These are phyloP conservation scores for Penicillium taxi DNA, from an alignment of 495 filamentous ascomycete species.

Conservation along the genomic window DNA sequence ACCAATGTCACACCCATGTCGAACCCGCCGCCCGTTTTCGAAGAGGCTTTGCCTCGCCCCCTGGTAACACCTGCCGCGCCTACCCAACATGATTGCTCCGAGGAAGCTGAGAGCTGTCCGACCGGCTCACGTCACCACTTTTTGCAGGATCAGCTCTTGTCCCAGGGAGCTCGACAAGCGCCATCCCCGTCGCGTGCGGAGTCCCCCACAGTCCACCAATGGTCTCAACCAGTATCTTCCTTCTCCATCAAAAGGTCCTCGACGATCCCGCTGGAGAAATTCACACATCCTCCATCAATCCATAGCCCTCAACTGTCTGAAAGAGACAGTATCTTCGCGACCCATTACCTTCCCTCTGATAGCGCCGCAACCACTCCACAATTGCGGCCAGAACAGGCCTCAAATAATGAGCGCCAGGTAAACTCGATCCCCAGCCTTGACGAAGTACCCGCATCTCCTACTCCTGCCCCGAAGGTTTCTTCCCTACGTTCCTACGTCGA, in stretches of 20 bases:
- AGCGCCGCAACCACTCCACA: constrained; percentile 43
- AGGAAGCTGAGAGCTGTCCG: constrained; percentile 24
- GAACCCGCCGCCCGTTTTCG: constrained; percentile 43
- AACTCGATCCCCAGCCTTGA: constrained; percentile 24
- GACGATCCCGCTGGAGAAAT: constrained; percentile 23
- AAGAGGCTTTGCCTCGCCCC: constrained; percentile 39
- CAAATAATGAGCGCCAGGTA: constrained; percentile 25
- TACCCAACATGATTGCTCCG: constrained; percentile 42
- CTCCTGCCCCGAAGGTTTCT: constrained; percentile 32
- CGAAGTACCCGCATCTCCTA: constrained; percentile 29
- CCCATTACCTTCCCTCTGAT: constrained; percentile 48
- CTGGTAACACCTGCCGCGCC: constrained; percentile 44
- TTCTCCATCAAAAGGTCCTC: constrained; percentile 33
- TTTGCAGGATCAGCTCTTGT: constrained; percentile 27
- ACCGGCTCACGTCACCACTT: constrained; percentile 38
- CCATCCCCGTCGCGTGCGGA: constrained; percentile 35
- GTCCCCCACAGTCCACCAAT: constrained; percentile 34
- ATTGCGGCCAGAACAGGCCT: constrained; percentile 32
- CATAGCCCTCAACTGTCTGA: constrained; percentile 50
- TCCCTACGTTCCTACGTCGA: constrained; percentile 26
- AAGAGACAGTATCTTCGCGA: constrained; percentile 57
- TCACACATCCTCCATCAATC: constrained; percentile 19
- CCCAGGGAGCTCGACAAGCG: constrained; percentile 25
- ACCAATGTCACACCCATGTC: constrained; percentile 54
- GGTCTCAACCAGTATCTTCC: constrained; percentile 24